These are phyloP conservation scores for Bipolaris cookei DNA, from an alignment of 2,329 filamentous ascomycete species.

Conservation along the genomic window DNA sequence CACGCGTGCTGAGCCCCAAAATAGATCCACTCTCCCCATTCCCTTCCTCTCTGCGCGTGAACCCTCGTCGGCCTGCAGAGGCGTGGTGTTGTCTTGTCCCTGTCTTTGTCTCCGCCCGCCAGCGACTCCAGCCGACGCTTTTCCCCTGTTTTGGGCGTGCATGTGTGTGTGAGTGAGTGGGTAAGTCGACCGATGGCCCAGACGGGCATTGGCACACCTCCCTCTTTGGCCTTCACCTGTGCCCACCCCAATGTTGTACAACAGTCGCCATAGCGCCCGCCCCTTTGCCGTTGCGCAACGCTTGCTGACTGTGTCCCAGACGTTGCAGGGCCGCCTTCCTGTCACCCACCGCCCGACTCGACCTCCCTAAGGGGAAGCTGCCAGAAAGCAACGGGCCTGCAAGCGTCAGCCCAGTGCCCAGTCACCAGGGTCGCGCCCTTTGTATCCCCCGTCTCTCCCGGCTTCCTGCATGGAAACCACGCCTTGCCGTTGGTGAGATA, in stretches of 20 bases:
- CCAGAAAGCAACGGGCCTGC: slow-evolving; percentile 10
- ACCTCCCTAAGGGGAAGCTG: slow-evolving; percentile 10
- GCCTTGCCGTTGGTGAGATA: slow-evolving; percentile 26
- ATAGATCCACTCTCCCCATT: slow-evolving; percentile 27
- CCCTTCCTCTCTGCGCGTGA: slow-evolving; percentile 4
- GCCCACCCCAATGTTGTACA: slow-evolving; percentile 44
- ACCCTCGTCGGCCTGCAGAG: slow-evolving; percentile 9
- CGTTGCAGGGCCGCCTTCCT: slow-evolving; percentile 28
- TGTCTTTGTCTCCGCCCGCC: slow-evolving; percentile 26
- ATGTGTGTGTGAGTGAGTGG: slow-evolving; percentile 17
- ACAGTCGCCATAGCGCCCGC: slow-evolving; percentile 40
- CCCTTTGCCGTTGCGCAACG: slow-evolving; percentile 36
- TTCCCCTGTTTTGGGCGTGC: slow-evolving; percentile 11
- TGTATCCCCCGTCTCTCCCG: slow-evolving; percentile 13
- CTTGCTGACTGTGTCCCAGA: slow-evolving; percentile 42
- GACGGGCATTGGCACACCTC: slow-evolving; percentile 18
- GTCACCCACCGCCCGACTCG: slow-evolving; percentile 19
- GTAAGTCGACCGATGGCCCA: slow-evolving; percentile 30
- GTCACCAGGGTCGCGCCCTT: slow-evolving; percentile 30
- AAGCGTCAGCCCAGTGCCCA: slow-evolving; percentile 6
- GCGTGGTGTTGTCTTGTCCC: background rate
- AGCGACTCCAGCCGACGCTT: slow-evolving; percentile 11
- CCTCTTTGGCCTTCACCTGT: slow-evolving; percentile 43
- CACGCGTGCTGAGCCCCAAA: slow-evolving; percentile 31
- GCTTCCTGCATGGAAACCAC: slow-evolving; percentile 30